Conservation (phyloP, 1,284 basidiomycete genomes). For the Neolentinus lepideus region DNA sequence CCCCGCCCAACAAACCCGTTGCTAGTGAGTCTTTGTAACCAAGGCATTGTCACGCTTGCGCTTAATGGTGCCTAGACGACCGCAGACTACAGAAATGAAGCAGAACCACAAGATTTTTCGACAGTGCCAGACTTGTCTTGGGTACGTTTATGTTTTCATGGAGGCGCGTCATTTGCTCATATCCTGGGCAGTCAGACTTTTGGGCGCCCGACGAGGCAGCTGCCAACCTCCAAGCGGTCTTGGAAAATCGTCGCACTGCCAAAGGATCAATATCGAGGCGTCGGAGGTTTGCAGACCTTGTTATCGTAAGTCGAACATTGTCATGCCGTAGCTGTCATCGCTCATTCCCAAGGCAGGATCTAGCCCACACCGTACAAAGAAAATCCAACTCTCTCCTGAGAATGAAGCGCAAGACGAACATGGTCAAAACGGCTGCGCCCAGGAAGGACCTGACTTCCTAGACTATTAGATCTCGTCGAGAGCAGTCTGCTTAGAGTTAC, state of each 20-base stretch:
- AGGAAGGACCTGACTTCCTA: too few relatives aligned
- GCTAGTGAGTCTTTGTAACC: background rate
- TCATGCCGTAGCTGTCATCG: too few relatives aligned
- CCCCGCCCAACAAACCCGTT: background rate
- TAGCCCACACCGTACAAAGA: too few relatives aligned
- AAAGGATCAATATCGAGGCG: background rate
- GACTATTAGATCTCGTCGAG: too few relatives aligned
- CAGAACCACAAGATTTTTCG: background rate
- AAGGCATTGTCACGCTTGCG: background rate
- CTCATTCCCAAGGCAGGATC: too few relatives aligned
- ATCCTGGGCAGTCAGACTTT: background rate
- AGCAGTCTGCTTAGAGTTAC: too few relatives aligned
- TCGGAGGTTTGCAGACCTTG: background rate
- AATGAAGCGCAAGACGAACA: too few relatives aligned
- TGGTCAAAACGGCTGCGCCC: too few relatives aligned
- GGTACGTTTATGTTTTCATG: background rate
- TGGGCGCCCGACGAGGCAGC: background rate
- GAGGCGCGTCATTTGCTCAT: background rate
- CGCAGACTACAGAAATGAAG: background rate
- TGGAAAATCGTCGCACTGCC: background rate
- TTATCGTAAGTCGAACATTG: background rate
- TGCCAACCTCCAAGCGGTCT: background rate
- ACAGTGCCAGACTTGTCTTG: background rate
- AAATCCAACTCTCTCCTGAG: too few relatives aligned
- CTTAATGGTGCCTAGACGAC: background rate